phyloP scores from a whole-genome alignment of 768 basidiomycete genomes.

The Galerina sulciceps region DNA sequence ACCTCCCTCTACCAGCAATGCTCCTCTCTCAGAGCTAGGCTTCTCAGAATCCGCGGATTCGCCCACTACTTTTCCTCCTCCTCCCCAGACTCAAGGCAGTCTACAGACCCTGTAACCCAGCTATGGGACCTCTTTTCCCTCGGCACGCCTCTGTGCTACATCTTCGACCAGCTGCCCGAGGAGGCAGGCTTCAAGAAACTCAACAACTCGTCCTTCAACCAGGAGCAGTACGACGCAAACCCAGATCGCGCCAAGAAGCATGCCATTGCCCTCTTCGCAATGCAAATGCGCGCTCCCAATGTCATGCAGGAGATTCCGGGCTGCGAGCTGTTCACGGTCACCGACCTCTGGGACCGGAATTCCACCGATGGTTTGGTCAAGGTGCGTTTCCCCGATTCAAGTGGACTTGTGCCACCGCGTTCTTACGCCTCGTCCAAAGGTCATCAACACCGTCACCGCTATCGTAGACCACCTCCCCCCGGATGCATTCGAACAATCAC shows the following conservation, averaged over 20 bases:
- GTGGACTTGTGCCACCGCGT: conserved; percentile 8
- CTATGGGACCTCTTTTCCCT: conserved; percentile 94
- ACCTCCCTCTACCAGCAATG: conserved; percentile 94
- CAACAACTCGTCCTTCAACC: conserved; percentile 69
- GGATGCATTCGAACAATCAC: conserved; percentile 66
- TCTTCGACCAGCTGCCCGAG: conserved; percentile 88
- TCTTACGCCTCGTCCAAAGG: conserved; percentile 49
- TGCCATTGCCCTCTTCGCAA: conserved; percentile 89
- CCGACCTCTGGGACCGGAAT: conserved; percentile 88
- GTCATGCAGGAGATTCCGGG: conserved; percentile 63
- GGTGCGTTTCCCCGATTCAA: conserved; percentile 48
- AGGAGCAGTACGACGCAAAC: conserved; percentile 63
- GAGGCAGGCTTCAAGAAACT: conserved; percentile 63
- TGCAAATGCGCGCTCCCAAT: conserved; percentile 76
- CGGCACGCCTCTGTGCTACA: conserved; percentile 92
- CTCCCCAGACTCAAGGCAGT: conserved; percentile 65
- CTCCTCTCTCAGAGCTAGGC: conserved; percentile 73
- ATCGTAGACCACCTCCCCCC: conserved; percentile 79
- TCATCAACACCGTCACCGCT: conserved; percentile 85
- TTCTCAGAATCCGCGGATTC: conserved; percentile 80
- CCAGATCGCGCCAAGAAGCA: conserved; percentile 89
- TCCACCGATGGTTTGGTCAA: conserved; percentile 96
- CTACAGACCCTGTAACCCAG: conserved; percentile 91
- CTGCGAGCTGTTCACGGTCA: conserved; percentile 87
- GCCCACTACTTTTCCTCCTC: conserved; percentile 68